A percentile compares a stretch with the other conserved stretches of the same genome.
phyloP scores from a whole-genome alignment of 1,139 yeast species.

The Blastobotrys niveus region DNA sequence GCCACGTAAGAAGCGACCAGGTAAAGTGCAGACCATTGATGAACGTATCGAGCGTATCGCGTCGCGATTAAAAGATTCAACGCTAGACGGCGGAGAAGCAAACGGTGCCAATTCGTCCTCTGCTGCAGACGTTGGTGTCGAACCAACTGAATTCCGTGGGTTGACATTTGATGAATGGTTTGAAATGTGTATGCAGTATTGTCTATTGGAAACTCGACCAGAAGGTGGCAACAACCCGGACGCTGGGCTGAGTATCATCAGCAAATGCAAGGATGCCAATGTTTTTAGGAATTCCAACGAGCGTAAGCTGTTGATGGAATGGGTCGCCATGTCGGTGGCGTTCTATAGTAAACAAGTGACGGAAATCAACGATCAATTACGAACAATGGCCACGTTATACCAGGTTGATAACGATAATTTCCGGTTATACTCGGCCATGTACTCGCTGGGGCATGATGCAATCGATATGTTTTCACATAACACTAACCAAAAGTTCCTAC shows the following conservation, averaged over 20 bases:
- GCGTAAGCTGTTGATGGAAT: slow-evolving; percentile 51
- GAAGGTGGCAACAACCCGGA: slow-evolving; percentile 56
- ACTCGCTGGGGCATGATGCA: slow-evolving; percentile 56
- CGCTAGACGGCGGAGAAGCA: slow-evolving; percentile 17
- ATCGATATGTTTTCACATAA: slow-evolving; percentile 62
- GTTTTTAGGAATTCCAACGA: slow-evolving; percentile 61
- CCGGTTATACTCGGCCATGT: slow-evolving; percentile 61
- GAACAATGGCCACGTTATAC: slow-evolving; percentile 58
- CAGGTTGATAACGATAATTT: slow-evolving; percentile 72
- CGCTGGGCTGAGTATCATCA: background rate
- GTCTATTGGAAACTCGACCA: slow-evolving; percentile 58
- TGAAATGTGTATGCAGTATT: slow-evolving; percentile 70
- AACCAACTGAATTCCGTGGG: slow-evolving; percentile 53
- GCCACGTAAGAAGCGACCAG: background rate
- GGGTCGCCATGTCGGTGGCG: slow-evolving; percentile 64
- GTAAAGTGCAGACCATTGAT: slow-evolving; percentile 53
- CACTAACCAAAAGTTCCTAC: slow-evolving; percentile 81
- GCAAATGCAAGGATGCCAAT: slow-evolving; percentile 44
- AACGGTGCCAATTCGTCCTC: no score
- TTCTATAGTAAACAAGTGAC: slow-evolving; percentile 49
- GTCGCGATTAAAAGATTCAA: slow-evolving; percentile 26
- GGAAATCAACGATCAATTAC: slow-evolving; percentile 49
- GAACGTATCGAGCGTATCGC: slow-evolving; percentile 66
- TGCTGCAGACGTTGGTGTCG: background rate
- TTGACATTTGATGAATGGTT: slow-evolving; percentile 78